Conservation (phyloP, 352 stramenopile species). For the Phytopythium aichiense region DNA sequence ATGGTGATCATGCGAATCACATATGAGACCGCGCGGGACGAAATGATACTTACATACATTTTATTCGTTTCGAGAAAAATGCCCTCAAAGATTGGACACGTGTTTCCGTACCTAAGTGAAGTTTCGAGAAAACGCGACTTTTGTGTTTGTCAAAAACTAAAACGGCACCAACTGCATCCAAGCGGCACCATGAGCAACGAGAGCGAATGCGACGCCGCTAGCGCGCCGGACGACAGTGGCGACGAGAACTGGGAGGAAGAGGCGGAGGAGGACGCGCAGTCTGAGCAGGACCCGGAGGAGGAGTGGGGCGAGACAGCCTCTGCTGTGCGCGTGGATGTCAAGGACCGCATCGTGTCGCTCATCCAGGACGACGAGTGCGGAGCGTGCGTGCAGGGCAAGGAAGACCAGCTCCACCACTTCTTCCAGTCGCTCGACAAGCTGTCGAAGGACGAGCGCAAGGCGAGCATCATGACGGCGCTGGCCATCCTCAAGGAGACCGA, state of each 20-base stretch:
- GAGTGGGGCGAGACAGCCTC: not conserved
- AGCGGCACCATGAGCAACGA: not conserved
- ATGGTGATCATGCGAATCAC: too few relatives aligned
- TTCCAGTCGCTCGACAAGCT: not conserved
- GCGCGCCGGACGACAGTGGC: conserved; percentile 1
- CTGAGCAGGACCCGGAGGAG: not conserved
- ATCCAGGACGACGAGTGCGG: not conserved
- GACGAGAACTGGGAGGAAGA: conserved; percentile 4
- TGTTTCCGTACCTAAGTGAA: conserved; percentile 2
- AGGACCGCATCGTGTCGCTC: not conserved
- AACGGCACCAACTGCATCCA: not conserved
- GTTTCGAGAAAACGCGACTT: not conserved
- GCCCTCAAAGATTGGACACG: not conserved
- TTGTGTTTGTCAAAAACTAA: conserved; percentile 2
- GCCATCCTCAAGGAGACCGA: not conserved
- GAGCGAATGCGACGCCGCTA: not conserved
- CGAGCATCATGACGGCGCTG: not conserved
- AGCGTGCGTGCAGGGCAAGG: not conserved
- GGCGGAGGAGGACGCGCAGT: not conserved
- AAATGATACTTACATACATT: too few relatives aligned
- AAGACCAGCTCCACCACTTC: not conserved
- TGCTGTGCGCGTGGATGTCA: not conserved
- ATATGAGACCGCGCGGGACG: too few relatives aligned
- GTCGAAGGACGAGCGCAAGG: not conserved
- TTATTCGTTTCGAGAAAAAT: conserved; percentile 5